Evolutionary conservation across 2,329 filamentous ascomycete genomes (phyloP), one percentile per base, ranked within the genome.

Genomic region (Sporothrix mexicana): DNA sequence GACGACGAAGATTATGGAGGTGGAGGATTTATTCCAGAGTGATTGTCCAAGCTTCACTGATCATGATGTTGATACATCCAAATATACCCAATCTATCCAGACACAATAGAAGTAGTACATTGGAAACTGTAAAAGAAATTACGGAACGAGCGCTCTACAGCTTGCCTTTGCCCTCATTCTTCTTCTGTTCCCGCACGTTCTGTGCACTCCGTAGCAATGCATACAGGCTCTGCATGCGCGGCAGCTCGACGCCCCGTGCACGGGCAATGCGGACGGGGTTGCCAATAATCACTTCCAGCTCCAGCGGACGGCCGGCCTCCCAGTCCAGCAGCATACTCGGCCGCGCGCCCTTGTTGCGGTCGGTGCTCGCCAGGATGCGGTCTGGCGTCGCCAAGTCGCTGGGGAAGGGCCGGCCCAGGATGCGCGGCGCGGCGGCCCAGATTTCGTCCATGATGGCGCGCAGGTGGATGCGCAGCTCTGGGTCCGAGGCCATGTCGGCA

Each of bases 241-340:
- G 90, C 87, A 92, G 87, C 77, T 91, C 87, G 5, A 90, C 86
- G 0, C 90, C 91, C 69, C 85, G 85, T 70, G 84, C 85, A 76
- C 88, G 82, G 10, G 91, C 91, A 64, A 92, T 88, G 75, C 89
- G 82, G 43, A 93, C 87, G 0, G 91, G 90, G 78, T 93, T 93
- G 1, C 91, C 91, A 30, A 93, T 79, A 55, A 93, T 92, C 49
- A 92, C 91, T 80, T 93, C 91, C 69, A 93, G 79, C 83, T 93
- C 91, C 85, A 93, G 85, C 55, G 86, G 86, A 77, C 88, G 85
- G 0, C 89, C 88, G 1, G 84, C 85, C 79, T 92, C 89, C 90
- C 90, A 93, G 78, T 93, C 91, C 15, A 91, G 80, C 77, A 92
- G 82, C 91, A 93, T 93, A 76, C 87, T 90, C 41, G 88, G 88